Base-by-base conservation (phyloP, 306 rosid species). In the Prunus mume region DNA sequence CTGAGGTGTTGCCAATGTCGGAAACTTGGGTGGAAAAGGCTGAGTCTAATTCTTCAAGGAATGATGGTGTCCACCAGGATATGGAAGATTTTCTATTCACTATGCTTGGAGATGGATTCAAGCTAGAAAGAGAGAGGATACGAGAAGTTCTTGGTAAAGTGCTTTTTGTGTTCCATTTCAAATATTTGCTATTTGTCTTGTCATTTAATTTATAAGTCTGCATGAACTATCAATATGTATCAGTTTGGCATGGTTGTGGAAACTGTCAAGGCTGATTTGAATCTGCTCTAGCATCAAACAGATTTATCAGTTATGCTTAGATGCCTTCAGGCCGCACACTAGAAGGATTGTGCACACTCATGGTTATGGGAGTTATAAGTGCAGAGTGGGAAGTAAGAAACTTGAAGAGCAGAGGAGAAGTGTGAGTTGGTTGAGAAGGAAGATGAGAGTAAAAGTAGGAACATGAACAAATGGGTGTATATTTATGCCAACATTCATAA, bases 41-140 rank as follows among this genome's bases (percentile, higher is more conserved):
- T 4, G 30, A 63, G 85, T 76, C 80, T 25, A 69, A 63, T 68
- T 71, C 72, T 28, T 68, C 47, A 8, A 85, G 75, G 67, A 77
- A 79, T 28, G 69, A 79, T 73, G 46, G 2, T 25, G 83, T 88
- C 81, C 91, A 84, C 64, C 85, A 72, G 66, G 91, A 84, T 71
- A 91, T 88, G 93, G 98, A 91, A 76, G 89, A 92, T 32, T 89
- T 95, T 78, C 78, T 95, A 71, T 88, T 84, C 79, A 83, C 63
- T 63, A 90, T 92, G 97, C 97, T 95, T 71, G 97, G 96, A 64
- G 84, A 85, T 68, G 97, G 97, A 46, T 92, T 89, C 80, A 79
- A 79, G 82, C 90, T 95, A 32, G 89, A 87, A 17, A 88, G 91
- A 80, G 82, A 82, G 65, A 82, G 72, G 81, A 89, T 95, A 66